Conservation (phyloP, 139 green algal genomes). For the Parachlorella kessleri region DNA sequence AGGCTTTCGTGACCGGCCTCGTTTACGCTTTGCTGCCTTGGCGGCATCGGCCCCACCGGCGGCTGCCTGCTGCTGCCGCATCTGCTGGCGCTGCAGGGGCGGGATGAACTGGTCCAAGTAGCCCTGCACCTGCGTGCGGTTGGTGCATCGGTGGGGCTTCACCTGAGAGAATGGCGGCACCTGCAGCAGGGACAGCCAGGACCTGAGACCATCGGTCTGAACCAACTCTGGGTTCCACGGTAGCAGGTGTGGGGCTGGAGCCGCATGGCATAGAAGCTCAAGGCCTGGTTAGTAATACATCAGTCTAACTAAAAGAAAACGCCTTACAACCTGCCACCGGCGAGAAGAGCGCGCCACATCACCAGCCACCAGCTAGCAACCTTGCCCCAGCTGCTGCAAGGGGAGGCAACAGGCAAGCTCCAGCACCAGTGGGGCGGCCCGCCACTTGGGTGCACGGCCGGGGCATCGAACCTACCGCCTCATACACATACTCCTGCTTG, state of each 20-base stretch:
- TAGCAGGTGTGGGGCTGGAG: too few relatives aligned
- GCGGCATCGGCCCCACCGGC: background rate
- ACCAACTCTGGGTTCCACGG: too few relatives aligned
- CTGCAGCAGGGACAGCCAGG: background rate
- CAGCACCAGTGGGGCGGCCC: background rate
- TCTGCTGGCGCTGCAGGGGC: background rate
- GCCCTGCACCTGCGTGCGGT: background rate
- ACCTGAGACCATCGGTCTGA: too few relatives aligned
- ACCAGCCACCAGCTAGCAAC: too few relatives aligned
- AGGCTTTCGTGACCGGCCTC: too few relatives aligned
- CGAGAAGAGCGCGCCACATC: too few relatives aligned
- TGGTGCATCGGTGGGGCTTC: conserved; percentile 13
- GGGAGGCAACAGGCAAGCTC: background rate
- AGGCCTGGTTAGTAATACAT: too few relatives aligned
- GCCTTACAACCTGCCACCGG: too few relatives aligned
- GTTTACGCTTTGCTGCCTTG: background rate
- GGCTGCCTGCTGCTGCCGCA: background rate
- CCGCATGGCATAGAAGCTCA: too few relatives aligned
- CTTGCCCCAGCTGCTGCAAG: too few relatives aligned
- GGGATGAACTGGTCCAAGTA: conserved; percentile 30
- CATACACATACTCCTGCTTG: conserved; percentile 12
- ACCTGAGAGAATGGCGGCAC: conserved; percentile 22
- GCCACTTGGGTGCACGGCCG: background rate
- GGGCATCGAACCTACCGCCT: background rate
- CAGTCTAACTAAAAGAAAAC: too few relatives aligned